Conservation (phyloP, 441 rosid species). For the Geranium incanum region DNA sequence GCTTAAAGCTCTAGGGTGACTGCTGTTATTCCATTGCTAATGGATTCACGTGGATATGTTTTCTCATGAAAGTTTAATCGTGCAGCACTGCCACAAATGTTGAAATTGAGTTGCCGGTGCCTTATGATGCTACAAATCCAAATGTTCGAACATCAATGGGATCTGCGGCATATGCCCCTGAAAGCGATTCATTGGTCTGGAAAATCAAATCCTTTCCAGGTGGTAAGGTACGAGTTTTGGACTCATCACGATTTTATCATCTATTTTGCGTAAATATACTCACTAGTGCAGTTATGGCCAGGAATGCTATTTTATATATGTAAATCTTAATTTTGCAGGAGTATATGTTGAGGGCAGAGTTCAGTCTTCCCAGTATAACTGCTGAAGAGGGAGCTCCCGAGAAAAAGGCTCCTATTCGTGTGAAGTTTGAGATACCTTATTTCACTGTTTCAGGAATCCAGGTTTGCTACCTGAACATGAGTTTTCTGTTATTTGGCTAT, state of each 20-base stretch:
- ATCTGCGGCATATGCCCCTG: slow-evolving; percentile 91
- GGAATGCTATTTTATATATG: slow-evolving; percentile 14
- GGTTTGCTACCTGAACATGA: slow-evolving; percentile 30
- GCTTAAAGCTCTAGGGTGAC: slow-evolving; percentile 2
- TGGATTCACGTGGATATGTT: not conserved
- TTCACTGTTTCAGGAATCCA: slow-evolving; percentile 95
- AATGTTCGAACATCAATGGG: slow-evolving; percentile 88
- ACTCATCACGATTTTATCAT: not conserved
- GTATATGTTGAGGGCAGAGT: slow-evolving; percentile 95
- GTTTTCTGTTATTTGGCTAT: not conserved
- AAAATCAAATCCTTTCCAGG: slow-evolving; percentile 58
- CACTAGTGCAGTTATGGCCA: slow-evolving; percentile 6
- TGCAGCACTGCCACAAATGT: slow-evolving; percentile 74
- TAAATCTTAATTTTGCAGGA: slow-evolving; percentile 41
- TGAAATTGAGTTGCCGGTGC: slow-evolving; percentile 66
- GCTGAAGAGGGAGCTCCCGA: slow-evolving; percentile 86
- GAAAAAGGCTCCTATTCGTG: slow-evolving; percentile 94
- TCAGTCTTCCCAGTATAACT: slow-evolving; percentile 86
- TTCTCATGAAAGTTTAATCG: slow-evolving; percentile 16
- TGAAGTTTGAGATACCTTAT: slow-evolving; percentile 96
- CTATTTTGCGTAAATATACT: slow-evolving; percentile 8
- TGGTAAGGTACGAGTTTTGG: slow-evolving; percentile 58
- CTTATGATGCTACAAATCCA: slow-evolving; percentile 88
- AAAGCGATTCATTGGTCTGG: slow-evolving; percentile 89
- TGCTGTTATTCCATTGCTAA: slow-evolving; percentile 14